These are phyloP conservation scores for Macrophomina pseudophaseolina DNA, from an alignment of 2,329 filamentous ascomycete genomes.

Conservation along the genomic window DNA sequence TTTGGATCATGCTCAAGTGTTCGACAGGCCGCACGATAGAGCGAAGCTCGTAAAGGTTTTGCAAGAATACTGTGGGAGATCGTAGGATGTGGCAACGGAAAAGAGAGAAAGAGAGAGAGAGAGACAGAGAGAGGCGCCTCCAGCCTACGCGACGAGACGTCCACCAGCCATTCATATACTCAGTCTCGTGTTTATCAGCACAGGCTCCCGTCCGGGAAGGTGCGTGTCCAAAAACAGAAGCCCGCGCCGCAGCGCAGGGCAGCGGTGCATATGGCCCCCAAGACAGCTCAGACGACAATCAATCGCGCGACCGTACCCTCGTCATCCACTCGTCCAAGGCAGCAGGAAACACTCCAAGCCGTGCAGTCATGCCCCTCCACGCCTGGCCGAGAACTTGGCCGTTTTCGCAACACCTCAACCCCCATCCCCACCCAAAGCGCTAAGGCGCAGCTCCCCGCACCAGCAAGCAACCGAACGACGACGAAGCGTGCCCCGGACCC, in stretches of 20 bases:
- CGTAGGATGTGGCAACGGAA: no score
- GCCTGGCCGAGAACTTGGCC: no score
- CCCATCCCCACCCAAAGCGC: not conserved
- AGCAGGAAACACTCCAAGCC: not conserved
- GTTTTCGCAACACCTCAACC: no score
- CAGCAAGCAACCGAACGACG: no score
- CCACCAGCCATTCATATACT: not conserved
- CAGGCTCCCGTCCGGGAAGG: not conserved
- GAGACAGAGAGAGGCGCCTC: no score
- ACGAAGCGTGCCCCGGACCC: not conserved
- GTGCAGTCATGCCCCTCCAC: no score
- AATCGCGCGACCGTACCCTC: not conserved
- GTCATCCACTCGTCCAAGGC: not conserved
- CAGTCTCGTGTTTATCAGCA: not conserved
- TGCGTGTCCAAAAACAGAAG: not conserved
- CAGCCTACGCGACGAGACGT: no score
- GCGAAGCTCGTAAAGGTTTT: slow-evolving; percentile 31
- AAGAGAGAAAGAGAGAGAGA: no score
- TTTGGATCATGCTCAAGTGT: slow-evolving; percentile 69
- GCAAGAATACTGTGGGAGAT: slow-evolving; percentile 28
- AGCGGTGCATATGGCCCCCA: not conserved
- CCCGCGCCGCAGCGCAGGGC: not conserved
- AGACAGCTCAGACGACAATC: not conserved
- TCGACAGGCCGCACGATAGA: slow-evolving; percentile 45
- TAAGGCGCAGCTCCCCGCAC: not conserved